These are phyloP conservation scores for Spathaspora sp. DNA, from an alignment of 805 yeast species.

Conservation along the genomic window DNA sequence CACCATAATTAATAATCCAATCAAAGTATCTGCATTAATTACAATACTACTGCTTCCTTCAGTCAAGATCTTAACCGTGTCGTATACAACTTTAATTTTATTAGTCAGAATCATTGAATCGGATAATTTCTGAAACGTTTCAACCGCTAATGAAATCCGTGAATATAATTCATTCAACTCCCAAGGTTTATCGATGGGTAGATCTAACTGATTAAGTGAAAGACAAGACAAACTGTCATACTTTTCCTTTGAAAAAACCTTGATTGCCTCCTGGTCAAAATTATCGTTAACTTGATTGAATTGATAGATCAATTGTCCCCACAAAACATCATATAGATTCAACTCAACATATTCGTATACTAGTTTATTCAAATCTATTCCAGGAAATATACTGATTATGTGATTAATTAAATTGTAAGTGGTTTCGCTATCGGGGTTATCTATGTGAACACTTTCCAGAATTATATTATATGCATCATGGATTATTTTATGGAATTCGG, in stretches of 20 bases:
- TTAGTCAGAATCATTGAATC: conserved; percentile 37
- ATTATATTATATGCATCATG: conserved; percentile 33
- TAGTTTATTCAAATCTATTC: conserved; percentile 46
- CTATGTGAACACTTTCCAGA: conserved; percentile 35
- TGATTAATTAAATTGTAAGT: conserved; percentile 27
- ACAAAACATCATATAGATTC: conserved; percentile 61
- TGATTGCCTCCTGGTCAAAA: conserved; percentile 22
- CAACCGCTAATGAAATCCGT: conserved; percentile 49
- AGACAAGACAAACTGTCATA: conserved; percentile 36
- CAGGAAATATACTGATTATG: conserved; percentile 30
- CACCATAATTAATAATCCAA: conserved; percentile 70
- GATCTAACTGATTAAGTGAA: conserved; percentile 50
- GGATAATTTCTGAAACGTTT: conserved; percentile 45
- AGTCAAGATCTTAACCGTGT: conserved; percentile 53
- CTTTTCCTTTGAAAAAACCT: conserved; percentile 22
- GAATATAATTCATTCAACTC: conserved; percentile 28
- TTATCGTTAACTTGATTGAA: conserved; percentile 18
- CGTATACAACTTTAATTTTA: conserved; percentile 47
- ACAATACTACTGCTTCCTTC: conserved; percentile 2
- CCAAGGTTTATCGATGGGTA: conserved; percentile 41
- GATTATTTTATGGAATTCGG: conserved; percentile 30
- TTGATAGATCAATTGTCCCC: conserved; percentile 46
- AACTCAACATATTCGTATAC: conserved; percentile 71
- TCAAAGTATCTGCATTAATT: conserved; percentile 65
- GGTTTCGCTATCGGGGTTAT: conserved; percentile 24